phyloP scores from a whole-genome alignment of 805 yeast genomes.

The Yarrowia sp. region DNA sequence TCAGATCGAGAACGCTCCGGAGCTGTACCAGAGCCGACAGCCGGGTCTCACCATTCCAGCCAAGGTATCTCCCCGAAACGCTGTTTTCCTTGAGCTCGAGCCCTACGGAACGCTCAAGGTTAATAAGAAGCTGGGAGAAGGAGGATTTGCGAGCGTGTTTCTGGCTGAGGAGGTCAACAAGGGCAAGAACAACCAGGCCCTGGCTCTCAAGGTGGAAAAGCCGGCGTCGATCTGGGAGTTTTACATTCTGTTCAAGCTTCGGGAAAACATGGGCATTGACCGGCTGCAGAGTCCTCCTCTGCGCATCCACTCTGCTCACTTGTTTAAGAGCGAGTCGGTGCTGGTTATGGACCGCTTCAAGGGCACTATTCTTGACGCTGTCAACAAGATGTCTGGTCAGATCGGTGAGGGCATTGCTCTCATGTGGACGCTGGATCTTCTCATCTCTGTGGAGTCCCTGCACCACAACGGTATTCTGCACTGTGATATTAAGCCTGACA shows the following conservation, averaged over 20 bases:
- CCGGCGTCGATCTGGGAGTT: slow-evolving; percentile 77
- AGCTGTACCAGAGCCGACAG: slow-evolving; percentile 11
- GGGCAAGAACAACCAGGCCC: slow-evolving; percentile 47
- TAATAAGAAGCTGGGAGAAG: slow-evolving; percentile 63
- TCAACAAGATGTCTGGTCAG: slow-evolving; percentile 47
- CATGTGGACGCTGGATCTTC: slow-evolving; percentile 61
- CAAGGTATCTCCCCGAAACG: slow-evolving; percentile 15
- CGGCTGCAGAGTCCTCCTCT: neutral
- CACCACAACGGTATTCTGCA: slow-evolving; percentile 70
- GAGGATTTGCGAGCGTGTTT: slow-evolving; percentile 79
- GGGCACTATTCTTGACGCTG: slow-evolving; percentile 71
- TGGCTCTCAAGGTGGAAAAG: slow-evolving; percentile 70
- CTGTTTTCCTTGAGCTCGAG: neutral
- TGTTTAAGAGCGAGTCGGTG: slow-evolving; percentile 65
- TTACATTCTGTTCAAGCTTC: slow-evolving; percentile 63
- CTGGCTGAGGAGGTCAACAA: slow-evolving; percentile 53
- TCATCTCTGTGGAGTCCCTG: slow-evolving; percentile 57
- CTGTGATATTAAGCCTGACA: slow-evolving; percentile 84
- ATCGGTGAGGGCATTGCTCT: slow-evolving; percentile 61
- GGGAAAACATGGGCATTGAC: slow-evolving; percentile 33
- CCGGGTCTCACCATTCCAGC: slow-evolving; percentile 9
- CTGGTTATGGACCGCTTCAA: slow-evolving; percentile 60
- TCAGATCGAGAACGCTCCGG: neutral
- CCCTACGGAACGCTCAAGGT: slow-evolving; percentile 34
- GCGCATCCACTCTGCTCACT: slow-evolving; percentile 46